Evolutionary conservation across 169 alveolate genomes (phyloP), one percentile per base, ranked within the genome.

Genomic region (Cryptosporidium muris): DNA sequence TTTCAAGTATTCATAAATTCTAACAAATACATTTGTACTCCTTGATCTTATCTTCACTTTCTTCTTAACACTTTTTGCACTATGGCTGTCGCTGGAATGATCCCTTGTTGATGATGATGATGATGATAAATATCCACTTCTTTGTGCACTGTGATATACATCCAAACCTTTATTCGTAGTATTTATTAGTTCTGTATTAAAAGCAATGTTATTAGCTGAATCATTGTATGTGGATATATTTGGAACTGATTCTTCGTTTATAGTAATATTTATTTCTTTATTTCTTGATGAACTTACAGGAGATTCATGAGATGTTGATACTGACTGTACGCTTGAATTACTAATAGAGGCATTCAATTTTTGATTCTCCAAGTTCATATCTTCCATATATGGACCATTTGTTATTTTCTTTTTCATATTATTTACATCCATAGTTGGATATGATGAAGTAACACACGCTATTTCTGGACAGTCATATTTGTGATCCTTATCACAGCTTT

Each of bases 261-360:
- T n/a, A 49, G 16, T 1, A 49, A 49, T 1, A 49, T 11, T 49
- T 11, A 49, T 11, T 11, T 53, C 34, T 6, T 53, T 65, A 14
- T 65, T 65, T 2, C 43, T 67, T 40, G 43, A 53, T 6, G 11
- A n/a, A 53, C 9, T 54, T 4, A 4, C 40, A 2, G 85, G 85
- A 5, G 85, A 74, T 60, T 74, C 85, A 60, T 47, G 42, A 4
- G 42, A 38, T 40, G 85, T 74, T 14, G 85, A 74, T 45, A 74
- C 49, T 56, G 85, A 74, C 40, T 45, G 49, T 9, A 74, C 49
- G 38, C 85, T 74, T 74, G 52, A 66, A 36, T 74, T 66, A 16
- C 85, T 63, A 74, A 45, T 58, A 51, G 81, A 66, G 16, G 81
- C 62, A 25, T 74, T 60, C 34, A 58, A 25, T 9, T 67, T 53